A percentile compares a stretch with the other conserved stretches of the same genome.
Conservation (phyloP, 169 alveolate genomes). For the Babesia caballi region DNA sequence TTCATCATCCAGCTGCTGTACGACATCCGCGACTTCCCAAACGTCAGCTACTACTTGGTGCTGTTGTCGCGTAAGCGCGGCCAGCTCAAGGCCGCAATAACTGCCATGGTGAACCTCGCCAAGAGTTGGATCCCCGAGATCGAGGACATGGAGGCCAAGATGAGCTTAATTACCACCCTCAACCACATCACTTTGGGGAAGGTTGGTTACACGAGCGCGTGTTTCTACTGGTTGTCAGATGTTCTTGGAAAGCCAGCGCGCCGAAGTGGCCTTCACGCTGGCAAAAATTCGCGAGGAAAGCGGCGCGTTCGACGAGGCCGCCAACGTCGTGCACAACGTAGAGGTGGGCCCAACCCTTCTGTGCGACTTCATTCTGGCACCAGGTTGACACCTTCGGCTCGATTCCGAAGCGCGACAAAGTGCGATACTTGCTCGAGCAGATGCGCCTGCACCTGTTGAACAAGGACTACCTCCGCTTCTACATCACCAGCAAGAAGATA, state of each 20-base stretch:
- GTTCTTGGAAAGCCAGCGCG: conserved; percentile 72
- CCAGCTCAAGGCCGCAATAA: conserved; percentile 68
- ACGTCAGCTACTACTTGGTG: conserved; percentile 62
- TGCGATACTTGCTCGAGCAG: conserved; percentile 70
- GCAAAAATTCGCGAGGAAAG: conserved; percentile 70
- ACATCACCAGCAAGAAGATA: conserved; percentile 70
- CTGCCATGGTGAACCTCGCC: conserved; percentile 66
- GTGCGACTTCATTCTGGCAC: background rate
- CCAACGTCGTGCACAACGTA: conserved; percentile 65
- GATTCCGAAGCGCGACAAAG: conserved; percentile 66
- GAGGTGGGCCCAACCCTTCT: conserved; percentile 15
- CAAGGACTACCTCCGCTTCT: conserved; percentile 73
- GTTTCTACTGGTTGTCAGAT: conserved; percentile 7
- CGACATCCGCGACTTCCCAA: conserved; percentile 56
- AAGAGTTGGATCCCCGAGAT: conserved; percentile 60
- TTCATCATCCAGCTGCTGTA: conserved; percentile 64
- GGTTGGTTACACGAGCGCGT: conserved; percentile 3
- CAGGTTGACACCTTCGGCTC: conserved; percentile 76
- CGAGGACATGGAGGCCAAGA: conserved; percentile 49
- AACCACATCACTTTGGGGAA: conserved; percentile 70
- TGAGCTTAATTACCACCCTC: conserved; percentile 62
- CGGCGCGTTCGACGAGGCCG: conserved; percentile 73
- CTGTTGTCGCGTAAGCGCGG: conserved; percentile 70
- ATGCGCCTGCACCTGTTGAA: conserved; percentile 71
- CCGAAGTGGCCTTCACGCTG: conserved; percentile 60